A percentile compares a stretch with the other conserved stretches of the same genome.
Conservation (phyloP, 2,329 filamentous ascomycete genomes). For the Macrophomina tecta region DNA sequence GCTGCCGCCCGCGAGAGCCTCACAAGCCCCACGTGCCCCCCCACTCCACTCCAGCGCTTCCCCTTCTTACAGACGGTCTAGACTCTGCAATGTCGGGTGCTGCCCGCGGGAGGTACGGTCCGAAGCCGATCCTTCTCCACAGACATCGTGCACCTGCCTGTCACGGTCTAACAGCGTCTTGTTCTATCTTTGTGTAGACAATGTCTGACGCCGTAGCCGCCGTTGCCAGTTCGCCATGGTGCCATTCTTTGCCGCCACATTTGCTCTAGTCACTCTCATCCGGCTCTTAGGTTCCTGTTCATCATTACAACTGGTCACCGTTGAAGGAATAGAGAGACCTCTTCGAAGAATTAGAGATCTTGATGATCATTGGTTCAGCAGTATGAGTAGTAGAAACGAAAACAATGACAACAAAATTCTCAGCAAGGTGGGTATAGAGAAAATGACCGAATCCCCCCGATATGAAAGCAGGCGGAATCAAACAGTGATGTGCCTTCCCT, state of each 20-base stretch:
- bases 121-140: constrained; percentile 22
- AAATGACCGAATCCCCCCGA: constrained; percentile 22
- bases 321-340: neutral
- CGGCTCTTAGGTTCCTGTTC: too few relatives aligned
- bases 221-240: too few relatives aligned
- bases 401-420: neutral
- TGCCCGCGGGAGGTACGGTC: neutral
- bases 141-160: neutral
- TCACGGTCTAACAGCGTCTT: neutral
- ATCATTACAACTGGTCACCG: too few relatives aligned
- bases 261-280: too few relatives aligned
- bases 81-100: neutral
- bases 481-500: neutral
- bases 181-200: neutral
- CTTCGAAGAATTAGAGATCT: neutral
- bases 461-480: neutral
- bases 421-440: constrained; percentile 19
- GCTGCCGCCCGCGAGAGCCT: neutral
- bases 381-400: neutral
- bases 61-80: neutral
- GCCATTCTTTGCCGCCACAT: neutral
- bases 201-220: too few relatives aligned
- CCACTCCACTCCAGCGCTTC: neutral
- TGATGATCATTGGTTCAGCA: constrained; percentile 6
- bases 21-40: neutral